Conservation (phyloP, 1,284 basidiomycete species). For the Marasmius fiardii region DNA sequence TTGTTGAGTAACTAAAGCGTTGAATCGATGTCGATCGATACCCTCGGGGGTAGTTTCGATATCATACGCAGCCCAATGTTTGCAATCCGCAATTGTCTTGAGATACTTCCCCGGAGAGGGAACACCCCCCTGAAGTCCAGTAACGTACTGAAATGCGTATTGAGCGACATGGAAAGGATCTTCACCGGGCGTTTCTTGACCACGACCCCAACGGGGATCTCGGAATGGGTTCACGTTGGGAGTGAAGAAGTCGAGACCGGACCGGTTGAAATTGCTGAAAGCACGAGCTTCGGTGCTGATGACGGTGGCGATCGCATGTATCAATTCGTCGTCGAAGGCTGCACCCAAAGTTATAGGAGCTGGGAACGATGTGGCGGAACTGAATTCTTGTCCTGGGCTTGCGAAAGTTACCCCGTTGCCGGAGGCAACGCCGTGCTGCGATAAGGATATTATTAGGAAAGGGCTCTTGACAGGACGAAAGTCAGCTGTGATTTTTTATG, state of each 20-base stretch:
- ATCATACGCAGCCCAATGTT: conserved; percentile 58
- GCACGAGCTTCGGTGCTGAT: conserved; percentile 55
- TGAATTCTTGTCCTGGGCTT: conserved; percentile 41
- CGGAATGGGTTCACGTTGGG: conserved; percentile 62
- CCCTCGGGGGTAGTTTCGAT: too few relatives aligned
- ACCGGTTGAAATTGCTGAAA: conserved; percentile 46
- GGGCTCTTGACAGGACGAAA: too few relatives aligned
- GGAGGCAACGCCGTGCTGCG: conserved; percentile 47
- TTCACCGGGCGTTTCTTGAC: conserved; percentile 60
- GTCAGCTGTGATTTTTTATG: too few relatives aligned
- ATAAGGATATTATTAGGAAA: too few relatives aligned
- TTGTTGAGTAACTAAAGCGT: conserved; percentile 49
- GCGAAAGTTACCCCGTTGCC: conserved; percentile 52
- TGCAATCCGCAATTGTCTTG: conserved; percentile 53
- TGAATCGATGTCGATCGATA: conserved; percentile 36
- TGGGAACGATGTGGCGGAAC: conserved; percentile 55
- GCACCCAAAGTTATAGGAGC: conserved; percentile 90
- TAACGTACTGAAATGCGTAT: conserved; percentile 51
- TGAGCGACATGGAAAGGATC: conserved; percentile 49
- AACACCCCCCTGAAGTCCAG: conserved; percentile 53
- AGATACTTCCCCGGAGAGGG: conserved; percentile 45
- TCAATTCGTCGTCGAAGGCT: conserved; percentile 67
- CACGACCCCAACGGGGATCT: conserved; percentile 61
- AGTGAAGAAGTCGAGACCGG: conserved; percentile 52
- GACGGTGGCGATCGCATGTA: conserved; percentile 42